A percentile compares a stretch with the other conserved stretches of the same genome.
Evolutionary conservation across 306 rosid species (phyloP).

Genomic region (Potentilla sterilis): DNA sequence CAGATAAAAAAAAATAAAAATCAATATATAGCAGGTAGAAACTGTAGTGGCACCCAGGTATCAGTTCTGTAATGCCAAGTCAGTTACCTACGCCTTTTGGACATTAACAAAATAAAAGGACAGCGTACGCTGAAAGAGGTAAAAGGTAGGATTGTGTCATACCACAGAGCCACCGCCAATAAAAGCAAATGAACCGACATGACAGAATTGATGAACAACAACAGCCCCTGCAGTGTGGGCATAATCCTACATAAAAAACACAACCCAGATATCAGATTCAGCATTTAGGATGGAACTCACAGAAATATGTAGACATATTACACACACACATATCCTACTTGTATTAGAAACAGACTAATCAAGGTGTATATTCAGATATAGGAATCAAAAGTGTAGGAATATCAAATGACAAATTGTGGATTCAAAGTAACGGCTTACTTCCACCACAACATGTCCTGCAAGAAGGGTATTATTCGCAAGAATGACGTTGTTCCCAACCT

Average conservation of each 20-base stretch:
- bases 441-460: slow-evolving; percentile 90
- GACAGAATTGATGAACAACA: slow-evolving; percentile 89
- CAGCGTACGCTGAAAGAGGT: background rate
- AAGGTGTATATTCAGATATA: background rate
- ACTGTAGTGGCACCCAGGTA: background rate
- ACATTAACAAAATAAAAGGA: slow-evolving; percentile 6
- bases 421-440: slow-evolving; percentile 44
- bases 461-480: slow-evolving; percentile 86
- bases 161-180: slow-evolving; percentile 96
- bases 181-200: slow-evolving; percentile 78
- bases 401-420: background rate
- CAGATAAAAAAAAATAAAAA: background rate
- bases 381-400: background rate
- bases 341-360: background rate
- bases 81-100: background rate
- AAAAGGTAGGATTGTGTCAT: slow-evolving; percentile 28
- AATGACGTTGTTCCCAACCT: slow-evolving; percentile 70
- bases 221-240: slow-evolving; percentile 86
- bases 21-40: background rate
- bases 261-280: slow-evolving; percentile 17
- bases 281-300: slow-evolving; percentile 9
- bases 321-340: background rate
- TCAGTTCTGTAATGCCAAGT: background rate
- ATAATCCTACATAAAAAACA: slow-evolving; percentile 59
- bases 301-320: background rate